phyloP scores from a whole-genome alignment of 305 asterid species.

The Fraxinus xanthoxyloides region DNA sequence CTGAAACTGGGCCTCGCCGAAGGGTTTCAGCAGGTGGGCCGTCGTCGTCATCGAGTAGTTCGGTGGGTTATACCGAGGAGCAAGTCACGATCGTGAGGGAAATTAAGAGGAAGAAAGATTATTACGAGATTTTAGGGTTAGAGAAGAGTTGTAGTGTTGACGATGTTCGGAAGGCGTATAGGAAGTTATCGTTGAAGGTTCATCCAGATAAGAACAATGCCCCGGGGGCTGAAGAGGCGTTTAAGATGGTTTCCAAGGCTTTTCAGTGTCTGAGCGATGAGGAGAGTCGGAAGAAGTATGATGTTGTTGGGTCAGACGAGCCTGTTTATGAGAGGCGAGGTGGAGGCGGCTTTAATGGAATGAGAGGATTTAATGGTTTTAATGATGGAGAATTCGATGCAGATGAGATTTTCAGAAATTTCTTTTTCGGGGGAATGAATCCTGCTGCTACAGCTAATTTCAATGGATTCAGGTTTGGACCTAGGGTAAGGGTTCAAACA shows the following conservation, averaged over 20 bases:
- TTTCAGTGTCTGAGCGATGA: conserved; percentile 86
- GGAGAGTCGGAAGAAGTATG: conserved; percentile 69
- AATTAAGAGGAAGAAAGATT: conserved; percentile 78
- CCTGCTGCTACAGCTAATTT: conserved; percentile 68
- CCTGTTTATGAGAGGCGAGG: conserved; percentile 57
- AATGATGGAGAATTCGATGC: conserved; percentile 72
- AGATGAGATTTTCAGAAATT: conserved; percentile 87
- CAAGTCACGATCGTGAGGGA: conserved; percentile 64
- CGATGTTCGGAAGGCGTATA: conserved; percentile 79
- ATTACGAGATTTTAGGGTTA: conserved; percentile 81
- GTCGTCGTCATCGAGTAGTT: conserved; percentile 30
- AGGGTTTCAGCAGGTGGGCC: conserved; percentile 50
- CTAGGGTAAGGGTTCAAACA: conserved; percentile 69
- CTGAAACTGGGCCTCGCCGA: conserved; percentile 54
- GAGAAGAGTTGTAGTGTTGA: conserved; percentile 69
- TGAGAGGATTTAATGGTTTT: conserved; percentile 77
- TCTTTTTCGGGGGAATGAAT: conserved; percentile 89
- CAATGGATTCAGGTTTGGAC: conserved; percentile 78
- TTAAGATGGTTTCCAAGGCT: conserved; percentile 89
- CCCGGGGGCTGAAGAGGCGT: conserved; percentile 93
- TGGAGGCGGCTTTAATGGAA: conserved; percentile 45
- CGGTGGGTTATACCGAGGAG: conserved; percentile 63
- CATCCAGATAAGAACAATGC: conserved; percentile 94
- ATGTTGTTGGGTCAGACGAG: conserved; percentile 72
- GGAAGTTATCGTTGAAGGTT: conserved; percentile 83